These are phyloP conservation scores for Graphilbum sp. DNA, from an alignment of 2,329 filamentous ascomycete genomes.

Conservation along the genomic window DNA sequence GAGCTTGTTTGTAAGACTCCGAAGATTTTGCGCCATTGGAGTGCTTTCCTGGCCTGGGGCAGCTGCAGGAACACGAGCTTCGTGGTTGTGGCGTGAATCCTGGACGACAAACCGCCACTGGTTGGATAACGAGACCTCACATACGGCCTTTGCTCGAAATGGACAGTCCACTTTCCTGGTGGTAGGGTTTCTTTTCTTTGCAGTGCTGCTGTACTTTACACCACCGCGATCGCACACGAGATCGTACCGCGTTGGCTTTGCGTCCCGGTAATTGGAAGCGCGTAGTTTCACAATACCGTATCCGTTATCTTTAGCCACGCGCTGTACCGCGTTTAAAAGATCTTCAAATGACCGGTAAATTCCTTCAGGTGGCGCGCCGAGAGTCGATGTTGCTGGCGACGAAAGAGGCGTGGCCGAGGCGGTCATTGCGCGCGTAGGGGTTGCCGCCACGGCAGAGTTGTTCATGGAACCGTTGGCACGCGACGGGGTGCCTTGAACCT, in stretches of 20 bases:
- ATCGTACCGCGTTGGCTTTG: slow-evolving; percentile 45
- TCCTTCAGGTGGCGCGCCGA: slow-evolving; percentile 41
- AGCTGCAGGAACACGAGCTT: slow-evolving; percentile 37
- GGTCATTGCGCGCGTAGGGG: slow-evolving; percentile 10
- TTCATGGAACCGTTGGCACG: slow-evolving; percentile 6
- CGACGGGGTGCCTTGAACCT: slow-evolving; percentile 7
- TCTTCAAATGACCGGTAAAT: slow-evolving; percentile 45
- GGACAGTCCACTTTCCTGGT: slow-evolving; percentile 49
- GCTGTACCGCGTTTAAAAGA: slow-evolving; percentile 39
- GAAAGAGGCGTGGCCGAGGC: slow-evolving; percentile 12
- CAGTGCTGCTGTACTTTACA: slow-evolving; percentile 48
- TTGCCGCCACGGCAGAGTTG: slow-evolving; percentile 7
- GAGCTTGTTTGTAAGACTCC: slow-evolving; percentile 41
- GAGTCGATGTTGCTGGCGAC: slow-evolving; percentile 22
- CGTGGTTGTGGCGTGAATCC: slow-evolving; percentile 44
- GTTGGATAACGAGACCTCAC: slow-evolving; percentile 44
- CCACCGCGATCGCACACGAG: slow-evolving; percentile 46
- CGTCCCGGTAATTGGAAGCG: slow-evolving; percentile 46
- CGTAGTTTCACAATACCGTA: slow-evolving; percentile 47
- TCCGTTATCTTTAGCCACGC: slow-evolving; percentile 43
- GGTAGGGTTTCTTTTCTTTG: slow-evolving; percentile 47
- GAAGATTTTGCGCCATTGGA: slow-evolving; percentile 38
- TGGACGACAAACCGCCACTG: slow-evolving; percentile 50
- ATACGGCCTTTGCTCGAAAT: slow-evolving; percentile 46
- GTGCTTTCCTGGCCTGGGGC: slow-evolving; percentile 40